Evolutionary conservation across 2,329 filamentous ascomycete species (phyloP).

Genomic region (Nannizziopsis barbatae): DNA sequence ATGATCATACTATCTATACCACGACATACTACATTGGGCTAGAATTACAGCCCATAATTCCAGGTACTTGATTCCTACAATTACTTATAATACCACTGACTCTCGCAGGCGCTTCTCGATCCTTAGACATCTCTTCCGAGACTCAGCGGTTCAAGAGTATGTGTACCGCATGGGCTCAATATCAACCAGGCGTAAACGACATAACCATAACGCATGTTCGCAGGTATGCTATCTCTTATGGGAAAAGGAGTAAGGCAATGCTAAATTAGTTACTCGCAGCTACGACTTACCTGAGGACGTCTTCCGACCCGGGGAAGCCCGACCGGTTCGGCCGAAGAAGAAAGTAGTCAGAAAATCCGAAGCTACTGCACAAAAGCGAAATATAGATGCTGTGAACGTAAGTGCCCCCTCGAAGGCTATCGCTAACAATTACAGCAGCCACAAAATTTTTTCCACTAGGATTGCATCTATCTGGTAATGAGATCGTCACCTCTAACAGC

Average conservation of each 20-base stretch:
- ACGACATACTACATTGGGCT: conserved; percentile 92
- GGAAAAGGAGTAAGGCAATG: too few relatives aligned
- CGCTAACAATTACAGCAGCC: conserved; percentile 8
- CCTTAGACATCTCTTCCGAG: conserved; percentile 53
- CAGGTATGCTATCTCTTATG: conserved; percentile 50
- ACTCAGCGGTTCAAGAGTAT: conserved; percentile 78
- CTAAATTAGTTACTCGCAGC: conserved; percentile 38
- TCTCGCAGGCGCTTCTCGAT: conserved; percentile 34
- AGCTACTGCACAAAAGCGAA: conserved; percentile 29
- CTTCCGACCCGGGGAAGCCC: conserved; percentile 66
- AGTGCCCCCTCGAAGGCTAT: conserved; percentile 21
- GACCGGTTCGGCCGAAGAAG: conserved; percentile 50
- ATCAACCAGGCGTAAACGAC: conserved; percentile 62
- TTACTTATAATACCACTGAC: conserved; percentile 23
- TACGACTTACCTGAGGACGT: conserved; percentile 82
- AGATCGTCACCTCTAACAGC: conserved; percentile 6
- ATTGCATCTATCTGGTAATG: not conserved
- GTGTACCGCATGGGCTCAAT: conserved; percentile 65
- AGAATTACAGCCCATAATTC: conserved; percentile 58
- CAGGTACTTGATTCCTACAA: conserved; percentile 46
- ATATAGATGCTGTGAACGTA: conserved; percentile 35
- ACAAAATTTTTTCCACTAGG: not conserved
- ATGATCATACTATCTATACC: conserved; percentile 57
- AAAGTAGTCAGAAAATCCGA: conserved; percentile 34
- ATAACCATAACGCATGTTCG: conserved; percentile 73